Percentiles rank a stretch among this genome's conserved stretches.
Evolutionary conservation across 75 land plant genomes (phyloP).

Genomic region (Cunninghamia lanceolata): DNA sequence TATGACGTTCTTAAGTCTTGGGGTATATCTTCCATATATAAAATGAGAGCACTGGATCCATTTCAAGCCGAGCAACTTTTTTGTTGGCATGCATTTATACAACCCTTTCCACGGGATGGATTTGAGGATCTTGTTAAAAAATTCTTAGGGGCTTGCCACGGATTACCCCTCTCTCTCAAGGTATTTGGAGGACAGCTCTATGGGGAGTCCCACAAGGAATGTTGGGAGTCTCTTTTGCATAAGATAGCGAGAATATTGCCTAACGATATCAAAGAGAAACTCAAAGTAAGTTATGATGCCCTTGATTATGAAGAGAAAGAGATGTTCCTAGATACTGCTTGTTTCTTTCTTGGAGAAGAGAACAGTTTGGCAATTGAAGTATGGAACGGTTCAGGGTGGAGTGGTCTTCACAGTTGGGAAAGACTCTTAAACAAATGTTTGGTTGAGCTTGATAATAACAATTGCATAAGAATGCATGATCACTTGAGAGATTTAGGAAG

Average conservation of each 20-base stretch:
- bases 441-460: too few species aligned
- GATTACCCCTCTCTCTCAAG: background rate
- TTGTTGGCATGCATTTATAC: background rate
- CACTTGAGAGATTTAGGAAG: too few species aligned
- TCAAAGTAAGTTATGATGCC: background rate
- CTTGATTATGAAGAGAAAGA: background rate
- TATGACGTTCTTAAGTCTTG: background rate
- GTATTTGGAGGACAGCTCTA: background rate
- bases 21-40: background rate
- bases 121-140: background rate
- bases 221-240: background rate
- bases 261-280: background rate
- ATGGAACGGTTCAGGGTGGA: background rate
- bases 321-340: background rate
- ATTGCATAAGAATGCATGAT: too few species aligned
- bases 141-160: background rate
- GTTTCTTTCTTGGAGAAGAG: background rate
- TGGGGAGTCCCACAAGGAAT: background rate
- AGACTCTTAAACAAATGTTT: too few species aligned
- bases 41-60: background rate
- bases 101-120: background rate
- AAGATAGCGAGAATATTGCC: background rate
- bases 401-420: background rate
- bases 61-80: background rate
- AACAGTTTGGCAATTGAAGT: background rate